phyloP scores from a whole-genome alignment of 305 asterid species.

The Solanum aculeatissimum region DNA sequence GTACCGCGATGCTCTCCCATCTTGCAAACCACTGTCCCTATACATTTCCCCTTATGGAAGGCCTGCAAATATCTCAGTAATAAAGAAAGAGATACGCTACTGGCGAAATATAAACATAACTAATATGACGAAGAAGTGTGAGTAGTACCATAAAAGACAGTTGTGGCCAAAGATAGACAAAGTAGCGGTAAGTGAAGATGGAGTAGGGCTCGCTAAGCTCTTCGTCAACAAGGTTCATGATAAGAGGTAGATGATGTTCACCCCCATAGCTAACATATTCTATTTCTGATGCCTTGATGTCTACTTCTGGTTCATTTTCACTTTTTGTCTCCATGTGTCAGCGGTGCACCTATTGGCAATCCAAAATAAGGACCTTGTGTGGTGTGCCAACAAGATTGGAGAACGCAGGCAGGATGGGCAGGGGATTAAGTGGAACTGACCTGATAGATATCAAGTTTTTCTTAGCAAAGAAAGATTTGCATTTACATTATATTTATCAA shows the following conservation, averaged over 20 bases:
- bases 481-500: neutral
- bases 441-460: neutral
- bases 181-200: constrained; percentile 94
- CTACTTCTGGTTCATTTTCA: constrained; percentile 17
- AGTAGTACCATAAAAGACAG: constrained; percentile 64
- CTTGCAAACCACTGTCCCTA: constrained; percentile 94
- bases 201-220: constrained; percentile 98
- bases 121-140: neutral
- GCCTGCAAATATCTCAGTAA: constrained; percentile 35
- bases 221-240: constrained; percentile 87
- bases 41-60: constrained; percentile 73
- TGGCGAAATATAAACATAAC: neutral
- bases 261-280: constrained; percentile 77
- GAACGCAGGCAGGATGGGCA: neutral
- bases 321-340: neutral
- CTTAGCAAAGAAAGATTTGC: neutral
- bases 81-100: neutral
- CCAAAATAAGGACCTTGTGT: neutral
- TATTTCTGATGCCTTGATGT: constrained; percentile 36
- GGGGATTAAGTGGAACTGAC: neutral
- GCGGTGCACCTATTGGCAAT: neutral
- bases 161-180: constrained; percentile 94
- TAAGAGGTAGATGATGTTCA: constrained; percentile 84
- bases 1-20: constrained; percentile 95
- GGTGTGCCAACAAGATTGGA: neutral